A percentile compares a stretch with the other conserved stretches of the same genome.
Evolutionary conservation across 495 filamentous ascomycete species (phyloP).

Genomic region (Amphirosellinia nigrospora): DNA sequence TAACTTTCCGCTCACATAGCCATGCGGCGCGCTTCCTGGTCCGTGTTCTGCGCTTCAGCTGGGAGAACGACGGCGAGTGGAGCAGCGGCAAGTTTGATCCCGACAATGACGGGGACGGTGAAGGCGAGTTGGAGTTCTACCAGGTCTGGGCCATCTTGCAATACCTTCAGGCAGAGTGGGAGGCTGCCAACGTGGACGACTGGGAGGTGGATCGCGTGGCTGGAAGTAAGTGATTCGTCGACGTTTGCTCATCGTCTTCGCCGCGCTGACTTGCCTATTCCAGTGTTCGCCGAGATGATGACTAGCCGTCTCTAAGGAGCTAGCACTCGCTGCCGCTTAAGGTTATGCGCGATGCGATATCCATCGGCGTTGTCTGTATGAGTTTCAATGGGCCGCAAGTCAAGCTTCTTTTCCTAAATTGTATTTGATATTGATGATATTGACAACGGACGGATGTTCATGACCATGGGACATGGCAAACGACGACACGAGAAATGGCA

Average conservation of each 20-base stretch:
- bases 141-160: slow-evolving; percentile 36
- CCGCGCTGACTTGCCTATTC: background rate
- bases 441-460: background rate
- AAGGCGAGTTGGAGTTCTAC: slow-evolving; percentile 33
- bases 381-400: background rate
- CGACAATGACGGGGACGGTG: slow-evolving; percentile 27
- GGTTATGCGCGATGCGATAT: background rate
- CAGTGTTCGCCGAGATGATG: slow-evolving; percentile 16
- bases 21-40: slow-evolving; percentile 36
- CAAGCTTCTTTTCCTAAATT: background rate
- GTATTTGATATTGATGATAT: background rate
- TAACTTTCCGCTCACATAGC: background rate
- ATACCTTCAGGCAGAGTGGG: slow-evolving; percentile 40
- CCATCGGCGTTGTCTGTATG: background rate
- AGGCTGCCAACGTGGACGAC: slow-evolving; percentile 35
- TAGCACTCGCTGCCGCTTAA: background rate
- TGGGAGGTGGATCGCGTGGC: slow-evolving; percentile 27
- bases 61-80: slow-evolving; percentile 38
- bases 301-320: slow-evolving; percentile 12
- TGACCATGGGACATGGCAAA: background rate
- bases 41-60: slow-evolving; percentile 34
- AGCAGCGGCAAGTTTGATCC: slow-evolving; percentile 34
- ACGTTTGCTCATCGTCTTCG: background rate
- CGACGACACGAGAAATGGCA: background rate
- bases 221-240: slow-evolving; percentile 6